Percentiles rank a stretch among this genome's conserved stretches.
phyloP scores from a whole-genome alignment of 306 rosid species.

The Cajanus cajan region DNA sequence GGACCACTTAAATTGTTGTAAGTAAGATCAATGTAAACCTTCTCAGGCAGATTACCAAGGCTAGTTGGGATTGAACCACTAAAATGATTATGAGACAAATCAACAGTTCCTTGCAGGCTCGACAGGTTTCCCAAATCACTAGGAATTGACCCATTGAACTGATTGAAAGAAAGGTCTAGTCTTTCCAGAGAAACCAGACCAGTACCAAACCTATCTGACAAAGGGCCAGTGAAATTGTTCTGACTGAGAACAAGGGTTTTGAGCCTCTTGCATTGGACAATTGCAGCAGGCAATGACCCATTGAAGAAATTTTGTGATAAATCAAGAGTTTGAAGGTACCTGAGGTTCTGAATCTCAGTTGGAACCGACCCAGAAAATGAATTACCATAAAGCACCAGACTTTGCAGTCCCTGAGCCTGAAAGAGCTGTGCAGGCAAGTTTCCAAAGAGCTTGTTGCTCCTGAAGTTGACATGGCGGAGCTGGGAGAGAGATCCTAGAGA shows the following conservation, averaged over 20 bases:
- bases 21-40: conserved; percentile 94
- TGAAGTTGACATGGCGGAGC: conserved; percentile 86
- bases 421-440: conserved; percentile 69
- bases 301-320: conserved; percentile 74
- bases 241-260: conserved; percentile 62
- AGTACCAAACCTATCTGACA: conserved; percentile 70
- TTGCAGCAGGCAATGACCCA: conserved; percentile 68
- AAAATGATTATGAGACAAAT: conserved; percentile 85
- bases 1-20: conserved; percentile 82
- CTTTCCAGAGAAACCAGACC: conserved; percentile 60
- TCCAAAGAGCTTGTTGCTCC: conserved; percentile 75
- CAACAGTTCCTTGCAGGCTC: conserved; percentile 84
- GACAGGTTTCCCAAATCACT: conserved; percentile 79
- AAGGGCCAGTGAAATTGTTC: conserved; percentile 73
- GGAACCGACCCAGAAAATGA: conserved; percentile 85
- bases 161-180: conserved; percentile 75
- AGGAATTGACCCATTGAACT: conserved; percentile 77
- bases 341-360: conserved; percentile 71
- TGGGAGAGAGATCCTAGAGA: conserved; percentile 65
- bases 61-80: conserved; percentile 81
- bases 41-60: conserved; percentile 94
- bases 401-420: conserved; percentile 75
- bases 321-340: conserved; percentile 82
- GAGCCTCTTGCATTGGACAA: conserved; percentile 76
- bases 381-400: conserved; percentile 94